Conservation (phyloP, 2,329 filamentous ascomycete species). For the Bipolaris gigantea region DNA sequence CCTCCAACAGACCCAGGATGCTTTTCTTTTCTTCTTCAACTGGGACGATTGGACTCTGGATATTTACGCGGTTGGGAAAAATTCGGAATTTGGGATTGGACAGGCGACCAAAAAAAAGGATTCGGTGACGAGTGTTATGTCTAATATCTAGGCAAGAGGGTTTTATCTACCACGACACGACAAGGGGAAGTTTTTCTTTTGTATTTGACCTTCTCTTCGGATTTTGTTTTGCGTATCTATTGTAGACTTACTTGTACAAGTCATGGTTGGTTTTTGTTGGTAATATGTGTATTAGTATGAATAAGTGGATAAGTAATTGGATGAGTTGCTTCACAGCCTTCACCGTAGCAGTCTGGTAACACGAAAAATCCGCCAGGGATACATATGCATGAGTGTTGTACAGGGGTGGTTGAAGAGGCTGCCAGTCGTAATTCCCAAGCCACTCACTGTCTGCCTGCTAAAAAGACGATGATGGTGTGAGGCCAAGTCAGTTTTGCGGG, state of each 20-base stretch:
- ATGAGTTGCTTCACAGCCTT: too few relatives aligned
- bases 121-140: slow-evolving; percentile 1
- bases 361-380: too few relatives aligned
- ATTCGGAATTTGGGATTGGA: background rate
- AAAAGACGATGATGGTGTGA: slow-evolving; percentile 1
- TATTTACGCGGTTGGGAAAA: background rate
- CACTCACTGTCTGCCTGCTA: background rate
- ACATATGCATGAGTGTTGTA: background rate
- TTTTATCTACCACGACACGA: background rate
- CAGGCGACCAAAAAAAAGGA: background rate
- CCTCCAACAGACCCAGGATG: background rate
- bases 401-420: background rate
- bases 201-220: background rate
- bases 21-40: background rate
- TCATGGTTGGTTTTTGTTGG: background rate
- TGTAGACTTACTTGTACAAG: background rate
- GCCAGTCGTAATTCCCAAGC: background rate
- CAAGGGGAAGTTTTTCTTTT: background rate
- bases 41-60: background rate
- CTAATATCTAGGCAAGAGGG: background rate
- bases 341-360: too few relatives aligned
- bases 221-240: too few relatives aligned
- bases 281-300: slow-evolving; percentile 9
- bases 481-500: background rate
- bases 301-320: too few relatives aligned